These are phyloP conservation scores for Adansonia madagascariensis DNA, from an alignment of 441 rosid species.

Conservation along the genomic window DNA sequence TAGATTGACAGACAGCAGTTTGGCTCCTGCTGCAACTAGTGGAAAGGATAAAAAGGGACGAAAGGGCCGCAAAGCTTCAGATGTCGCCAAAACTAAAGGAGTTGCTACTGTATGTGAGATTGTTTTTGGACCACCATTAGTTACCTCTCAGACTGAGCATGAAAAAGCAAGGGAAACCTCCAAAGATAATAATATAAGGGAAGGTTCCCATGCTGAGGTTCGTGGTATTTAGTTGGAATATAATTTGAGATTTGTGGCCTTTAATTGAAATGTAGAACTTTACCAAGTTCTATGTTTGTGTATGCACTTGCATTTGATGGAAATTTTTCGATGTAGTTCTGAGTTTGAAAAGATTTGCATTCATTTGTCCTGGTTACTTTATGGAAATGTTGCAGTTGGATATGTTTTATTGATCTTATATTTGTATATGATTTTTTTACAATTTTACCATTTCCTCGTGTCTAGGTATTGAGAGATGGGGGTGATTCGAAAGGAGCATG, in stretches of 20 bases:
- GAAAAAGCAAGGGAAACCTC: constrained; percentile 42
- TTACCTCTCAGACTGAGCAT: constrained; percentile 37
- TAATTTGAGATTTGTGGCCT: neutral
- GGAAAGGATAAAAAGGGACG: constrained; percentile 52
- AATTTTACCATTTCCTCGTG: constrained; percentile 18
- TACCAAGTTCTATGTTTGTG: neutral
- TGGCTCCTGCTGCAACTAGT: constrained; percentile 42
- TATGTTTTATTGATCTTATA: neutral
- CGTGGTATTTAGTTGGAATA: constrained; percentile 27
- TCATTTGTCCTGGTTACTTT: neutral
- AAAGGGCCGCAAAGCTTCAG: constrained; percentile 49
- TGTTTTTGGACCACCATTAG: constrained; percentile 44
- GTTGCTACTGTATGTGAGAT: constrained; percentile 52
- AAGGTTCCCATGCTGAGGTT: constrained; percentile 92
- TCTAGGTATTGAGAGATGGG: constrained; percentile 83
- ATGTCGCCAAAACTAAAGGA: constrained; percentile 43
- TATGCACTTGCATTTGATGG: neutral
- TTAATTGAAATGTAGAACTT: neutral
- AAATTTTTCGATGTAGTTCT: neutral
- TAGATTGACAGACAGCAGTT: constrained; percentile 46
- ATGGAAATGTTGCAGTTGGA: neutral
- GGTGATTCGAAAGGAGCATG: constrained; percentile 72
- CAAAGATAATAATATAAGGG: constrained; percentile 57
- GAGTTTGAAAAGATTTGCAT: neutral
- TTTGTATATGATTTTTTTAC: constrained; percentile 11